Base-by-base conservation (phyloP, 257 asterid species). In the Capsicum chinense region DNA sequence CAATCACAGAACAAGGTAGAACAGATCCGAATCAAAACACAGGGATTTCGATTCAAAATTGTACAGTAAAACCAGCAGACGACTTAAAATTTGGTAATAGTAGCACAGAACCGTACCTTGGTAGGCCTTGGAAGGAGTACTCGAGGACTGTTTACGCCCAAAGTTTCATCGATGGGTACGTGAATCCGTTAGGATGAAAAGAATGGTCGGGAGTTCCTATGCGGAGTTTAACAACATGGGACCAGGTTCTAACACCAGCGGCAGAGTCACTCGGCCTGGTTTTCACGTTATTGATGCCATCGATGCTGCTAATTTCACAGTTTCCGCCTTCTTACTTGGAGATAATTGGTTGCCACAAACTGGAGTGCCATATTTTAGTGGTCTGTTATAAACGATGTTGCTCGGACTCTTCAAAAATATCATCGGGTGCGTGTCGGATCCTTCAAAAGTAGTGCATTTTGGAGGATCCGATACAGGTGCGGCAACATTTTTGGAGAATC, bases 1-100 rank as follows among this genome's bases (percentile, higher is more conserved):
- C 88, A 79, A 69, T 88, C 13, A 88, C 90, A 5, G 89, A 89
- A 4, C 90, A 86, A 62, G 89, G 88, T 13, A 60, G 84, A 79
- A 62, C 84, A 2, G 88, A 88, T 47, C 79, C 73, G 1, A 88
- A 71, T 64, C 91, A 88, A 26, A 86, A 86, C 83, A 86, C 91
- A 0, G 91, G 88, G 6, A 85, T 79, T 3, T 83, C 85, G 4
- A 83, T 83, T 14, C 88, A 47, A 12, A 78, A 74, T 42, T 88
- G 91, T 50, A 82, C 14, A 1, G 66, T 88, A n/a, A 48, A 6
- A 7, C 85, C 85, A 44, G 86, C 89, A 3, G 79, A 48, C 5
- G 91, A 88, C 69, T 69, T 88, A 64, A 82, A 83, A 2, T 54
- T 83, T 17, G 70, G 85, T 67, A 82, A 86, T 14, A n/a, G 66